Base-by-base conservation (phyloP, 768 basidiomycete genomes). In the Boletus bicolor region DNA sequence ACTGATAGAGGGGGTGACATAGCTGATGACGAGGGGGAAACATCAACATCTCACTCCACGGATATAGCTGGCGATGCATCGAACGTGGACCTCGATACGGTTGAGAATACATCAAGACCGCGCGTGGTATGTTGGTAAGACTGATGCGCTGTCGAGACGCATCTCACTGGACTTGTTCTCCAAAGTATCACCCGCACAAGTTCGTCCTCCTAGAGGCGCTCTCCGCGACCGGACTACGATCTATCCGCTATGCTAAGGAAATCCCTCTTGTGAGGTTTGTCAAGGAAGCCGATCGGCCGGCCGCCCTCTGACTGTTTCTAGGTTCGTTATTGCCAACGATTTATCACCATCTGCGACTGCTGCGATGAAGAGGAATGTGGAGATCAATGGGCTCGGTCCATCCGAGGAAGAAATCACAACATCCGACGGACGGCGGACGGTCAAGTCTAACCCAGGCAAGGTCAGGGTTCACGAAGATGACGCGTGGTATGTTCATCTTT, bases 181-280 rank as follows among this genome's bases (percentile, higher is more conserved):
- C 19, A 24, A 60, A 83, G 77, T 87, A 82, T 68, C 75, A 71
- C 19, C 80, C 84, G 0, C 79, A 85, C 60, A 86, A 82, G 62
- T 82, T 94, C 62, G 84, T 86, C 17, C 79, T 97, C 17, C 78
- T 99, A 10, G 97, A 99, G 72, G 93, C 95, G 0, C 82, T 99
- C 34, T 95, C 95, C 17, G 97, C 97, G 0, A 98, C 96, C 0
- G 97, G 97, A 32, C 79, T 99, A 28, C 86, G 97, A 7, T 89
- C 95, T 1, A 97, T 99, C 51, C 90, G 97, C 36, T 99, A 98
- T 70, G 96, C 95, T 0, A 93, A 97, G 64, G 97, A 99, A 73
- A 93, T 99, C 9, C 93, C 95, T 1, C 80, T 88, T 42, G 82
- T 93, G 54, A 91, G 85, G 96, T 97, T 48, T 68, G 84, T 63